Evolutionary conservation across 306 rosid genomes (phyloP), one percentile per base, ranked within the genome.

Genomic region (Luffa aegyptiaca): DNA sequence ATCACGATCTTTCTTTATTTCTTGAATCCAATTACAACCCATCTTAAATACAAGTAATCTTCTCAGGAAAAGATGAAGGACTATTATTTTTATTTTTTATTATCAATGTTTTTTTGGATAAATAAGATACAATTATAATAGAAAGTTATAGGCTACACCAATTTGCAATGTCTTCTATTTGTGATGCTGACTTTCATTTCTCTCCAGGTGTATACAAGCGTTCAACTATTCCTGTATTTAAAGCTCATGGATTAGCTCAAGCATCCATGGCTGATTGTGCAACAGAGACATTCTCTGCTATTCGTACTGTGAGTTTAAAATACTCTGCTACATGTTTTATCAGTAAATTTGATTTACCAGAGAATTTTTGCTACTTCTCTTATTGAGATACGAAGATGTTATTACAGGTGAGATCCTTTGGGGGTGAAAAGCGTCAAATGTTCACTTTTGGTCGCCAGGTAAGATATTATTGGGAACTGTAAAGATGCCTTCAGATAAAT

Each of bases 401-500:
- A 76, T 77, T 84, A 44, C 83, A 92, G 98, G 98, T 95, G 57
- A 91, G 98, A 85, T 90, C 97, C 66, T 95, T 93, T 85, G 90
- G 96, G 45, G 97, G 99, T 61, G 99, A 93, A 85, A 95, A 89
- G 89, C 97, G 85, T 72, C 99, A 95, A 85, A 91, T 95, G 97
- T 82, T 87, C 74, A 87, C 82, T 81, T 95, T 93, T 84, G 96
- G 92, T 76, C 90, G 81, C 44, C 93, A 88, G 93, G 97, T 95
- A 86, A 81, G 81, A 18, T 68, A 81, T 39, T 51, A 5, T 65
- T 12, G 6, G 21, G 74, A 20, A 79, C 63, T 64, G 16, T 79
- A 26, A 18, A 48, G 53, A 10, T 78, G 31, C 56, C 72, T 37
- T 58, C 13, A 42, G 33, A 39, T 35, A 39, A 51, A n/a, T 39